phyloP scores from a whole-genome alignment of 2,329 filamentous ascomycete species.

The Pseudopyricularia cyperi region DNA sequence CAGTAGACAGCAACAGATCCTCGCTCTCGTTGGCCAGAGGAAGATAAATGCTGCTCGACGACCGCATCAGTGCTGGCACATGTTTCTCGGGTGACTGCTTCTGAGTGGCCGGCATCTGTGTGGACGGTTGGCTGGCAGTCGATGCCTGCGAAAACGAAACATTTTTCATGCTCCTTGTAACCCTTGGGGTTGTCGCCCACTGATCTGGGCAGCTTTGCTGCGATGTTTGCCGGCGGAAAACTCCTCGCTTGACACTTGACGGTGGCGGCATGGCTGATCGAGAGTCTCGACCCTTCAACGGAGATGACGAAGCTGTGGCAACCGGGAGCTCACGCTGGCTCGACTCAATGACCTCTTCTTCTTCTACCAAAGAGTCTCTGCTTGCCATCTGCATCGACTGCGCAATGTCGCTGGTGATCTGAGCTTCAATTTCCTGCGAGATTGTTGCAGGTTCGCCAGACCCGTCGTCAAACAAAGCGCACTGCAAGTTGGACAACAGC shows the following conservation, averaged over 20 bases:
- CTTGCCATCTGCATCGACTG: conserved; percentile 13
- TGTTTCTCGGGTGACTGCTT: conserved; percentile 10
- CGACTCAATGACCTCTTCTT: conserved; percentile 16
- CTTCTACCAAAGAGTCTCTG: neutral
- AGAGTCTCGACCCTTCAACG: neutral
- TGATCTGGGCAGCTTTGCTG: neutral
- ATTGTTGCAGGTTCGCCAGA: conserved; percentile 11
- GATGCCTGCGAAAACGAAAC: conserved; percentile 30
- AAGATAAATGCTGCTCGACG: conserved; percentile 7
- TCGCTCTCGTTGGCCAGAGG: neutral
- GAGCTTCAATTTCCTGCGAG: conserved; percentile 38
- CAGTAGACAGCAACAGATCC: too few species aligned
- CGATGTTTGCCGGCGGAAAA: neutral
- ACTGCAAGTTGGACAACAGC: conserved; percentile 43
- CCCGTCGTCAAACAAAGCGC: conserved; percentile 30
- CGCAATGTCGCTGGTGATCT: conserved; percentile 31
- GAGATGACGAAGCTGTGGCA: neutral
- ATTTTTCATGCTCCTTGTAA: conserved; percentile 2
- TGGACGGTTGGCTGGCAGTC: conserved; percentile 24
- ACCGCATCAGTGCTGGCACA: conserved; percentile 7
- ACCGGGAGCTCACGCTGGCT: conserved; percentile 14
- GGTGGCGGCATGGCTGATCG: neutral
- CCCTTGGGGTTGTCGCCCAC: neutral
- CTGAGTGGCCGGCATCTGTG: conserved; percentile 15
- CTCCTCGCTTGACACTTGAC: neutral